These are phyloP conservation scores for Gossypium gossypioides DNA, from an alignment of 441 rosid genomes.

Conservation along the genomic window DNA sequence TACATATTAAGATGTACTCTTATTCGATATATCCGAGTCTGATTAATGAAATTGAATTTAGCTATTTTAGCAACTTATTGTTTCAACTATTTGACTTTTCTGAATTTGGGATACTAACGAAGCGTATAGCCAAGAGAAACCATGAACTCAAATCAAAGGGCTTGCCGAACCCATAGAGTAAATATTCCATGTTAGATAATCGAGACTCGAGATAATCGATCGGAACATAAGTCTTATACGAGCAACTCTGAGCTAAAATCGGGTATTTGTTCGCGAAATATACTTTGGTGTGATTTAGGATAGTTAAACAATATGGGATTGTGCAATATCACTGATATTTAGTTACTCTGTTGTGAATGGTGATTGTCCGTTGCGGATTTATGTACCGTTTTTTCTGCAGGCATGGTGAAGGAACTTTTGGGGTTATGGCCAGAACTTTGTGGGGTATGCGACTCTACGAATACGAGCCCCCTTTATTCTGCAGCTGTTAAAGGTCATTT, in stretches of 20 bases:
- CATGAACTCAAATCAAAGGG: background rate
- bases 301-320: background rate
- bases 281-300: background rate
- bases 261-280: background rate
- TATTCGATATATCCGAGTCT: no score
- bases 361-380: background rate
- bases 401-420: conserved; percentile 63
- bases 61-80: background rate
- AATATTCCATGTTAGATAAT: background rate
- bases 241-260: background rate
- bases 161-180: background rate
- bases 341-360: background rate
- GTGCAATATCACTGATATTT: background rate
- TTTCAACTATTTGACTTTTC: background rate
- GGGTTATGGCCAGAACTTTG: conserved; percentile 77
- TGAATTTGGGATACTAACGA: background rate
- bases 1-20: no score
- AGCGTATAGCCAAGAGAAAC: background rate
- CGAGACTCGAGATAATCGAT: background rate
- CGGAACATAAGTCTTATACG: background rate
- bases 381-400: conserved; percentile 22
- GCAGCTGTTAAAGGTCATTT: conserved; percentile 73
- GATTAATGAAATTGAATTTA: background rate
- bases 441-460: conserved; percentile 50
- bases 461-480: conserved; percentile 83